Evolutionary conservation across 371 early-diverging fungal genomes (phyloP), one percentile per base, ranked within the genome.

Genomic region (Rhizopus sp.): DNA sequence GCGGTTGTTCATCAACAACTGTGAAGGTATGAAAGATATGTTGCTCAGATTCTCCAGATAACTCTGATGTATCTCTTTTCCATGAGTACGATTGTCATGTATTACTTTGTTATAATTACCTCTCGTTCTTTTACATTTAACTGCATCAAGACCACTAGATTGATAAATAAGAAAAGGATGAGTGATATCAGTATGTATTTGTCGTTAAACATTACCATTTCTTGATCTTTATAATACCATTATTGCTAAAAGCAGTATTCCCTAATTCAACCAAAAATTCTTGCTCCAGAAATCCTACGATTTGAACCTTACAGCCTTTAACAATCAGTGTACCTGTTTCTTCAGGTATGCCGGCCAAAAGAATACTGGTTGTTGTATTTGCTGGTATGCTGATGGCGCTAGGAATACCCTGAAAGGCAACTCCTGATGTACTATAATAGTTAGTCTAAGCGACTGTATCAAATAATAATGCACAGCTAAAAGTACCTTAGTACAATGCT

Each of bases 231-330:
- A 65, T 29, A 17, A 44, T 29, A 2, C 13, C 13, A 3, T 48
- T 41, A 42, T 53, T 31, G 33, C 32, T 5, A 40, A 15, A 6
- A 49, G 48, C n/a, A 75, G 75, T 41, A 69, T 66, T 13, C 63
- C 69, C 13, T 53, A 47, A 37, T 78, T 41, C 67, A 9, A 88
- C 76, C 53, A 79, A 68, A 48, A 91, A 83, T 49, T 88, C 87
- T 59, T 91, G 86, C 45, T 90, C 90, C 5, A 81, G 68, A 62
- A 86, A 88, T 0, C 91, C 92, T 23, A 82, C 77, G 56, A 91
- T 84, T 56, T 86, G 78, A 17, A 88, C 84, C 31, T 68, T 62
- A 55, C 87, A 86, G 7, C 93, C 93, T 30, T 84, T 78, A 10
- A 93, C 76, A 5, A 69, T 57, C 5, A 91, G 65, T 38, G 72